Conservation (phyloP, 768 basidiomycete genomes). For the Phlebiopsis flavidoalba region DNA sequence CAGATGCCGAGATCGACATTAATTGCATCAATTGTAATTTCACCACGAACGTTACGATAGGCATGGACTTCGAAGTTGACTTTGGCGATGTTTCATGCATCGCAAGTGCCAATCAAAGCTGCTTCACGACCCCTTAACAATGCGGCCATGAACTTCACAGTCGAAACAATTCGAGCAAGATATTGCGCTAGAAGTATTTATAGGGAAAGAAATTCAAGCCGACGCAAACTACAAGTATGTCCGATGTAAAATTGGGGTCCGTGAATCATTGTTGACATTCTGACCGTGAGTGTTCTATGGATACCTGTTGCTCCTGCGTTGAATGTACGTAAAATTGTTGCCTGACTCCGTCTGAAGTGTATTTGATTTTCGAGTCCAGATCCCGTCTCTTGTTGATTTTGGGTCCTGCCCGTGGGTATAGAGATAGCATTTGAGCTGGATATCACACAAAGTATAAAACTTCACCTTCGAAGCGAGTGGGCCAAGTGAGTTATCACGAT, state of each 20-base stretch:
- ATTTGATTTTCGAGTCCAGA: neutral
- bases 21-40: constrained; percentile 5
- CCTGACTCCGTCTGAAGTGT: too few relatives aligned
- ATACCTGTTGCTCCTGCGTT: neutral
- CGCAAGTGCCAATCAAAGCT: neutral
- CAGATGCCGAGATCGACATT: neutral
- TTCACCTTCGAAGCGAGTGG: constrained; percentile 5
- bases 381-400: constrained; percentile 1
- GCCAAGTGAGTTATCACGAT: neutral
- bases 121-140: constrained; percentile 4
- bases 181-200: constrained; percentile 1
- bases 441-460: constrained; percentile 2
- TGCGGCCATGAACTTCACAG: constrained; percentile 6
- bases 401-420: constrained; percentile 2
- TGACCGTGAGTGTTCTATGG: neutral
- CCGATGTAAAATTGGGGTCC: neutral
- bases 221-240: constrained; percentile 3
- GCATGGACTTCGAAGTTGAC: constrained; percentile 2
- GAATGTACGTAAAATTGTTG: neutral
- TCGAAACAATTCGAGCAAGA: constrained; percentile 6
- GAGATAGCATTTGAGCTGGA: constrained; percentile 8
- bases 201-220: neutral
- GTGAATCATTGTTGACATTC: neutral
- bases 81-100: neutral
- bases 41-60: constrained; percentile 6